These are phyloP conservation scores for Ogataea pignaliae DNA, from an alignment of 805 yeast species.

Conservation along the genomic window DNA sequence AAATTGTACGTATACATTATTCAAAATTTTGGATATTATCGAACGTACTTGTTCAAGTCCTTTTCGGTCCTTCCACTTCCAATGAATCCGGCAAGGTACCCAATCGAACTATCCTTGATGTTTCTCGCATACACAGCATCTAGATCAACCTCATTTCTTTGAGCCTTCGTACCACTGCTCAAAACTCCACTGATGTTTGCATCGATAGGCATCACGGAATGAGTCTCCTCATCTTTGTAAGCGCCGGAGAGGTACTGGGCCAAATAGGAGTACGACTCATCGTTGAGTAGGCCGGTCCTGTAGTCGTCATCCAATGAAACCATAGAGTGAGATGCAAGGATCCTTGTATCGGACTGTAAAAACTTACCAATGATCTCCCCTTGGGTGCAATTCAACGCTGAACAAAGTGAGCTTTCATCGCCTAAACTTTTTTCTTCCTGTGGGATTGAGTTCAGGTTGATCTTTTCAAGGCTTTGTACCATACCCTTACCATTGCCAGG, in stretches of 20 bases:
- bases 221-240: constrained; percentile 1
- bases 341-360: constrained; percentile 8
- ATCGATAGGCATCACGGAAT: background rate
- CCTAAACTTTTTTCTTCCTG: constrained; percentile 1
- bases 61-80: constrained; percentile 20
- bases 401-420: constrained; percentile 23
- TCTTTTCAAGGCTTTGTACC: background rate
- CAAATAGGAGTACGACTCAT: constrained; percentile 42
- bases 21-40: too few species aligned
- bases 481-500: too few species aligned
- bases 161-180: background rate
- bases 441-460: background rate
- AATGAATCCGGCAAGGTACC: constrained; percentile 32
- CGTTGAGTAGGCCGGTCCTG: constrained; percentile 20
- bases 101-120: constrained; percentile 31
- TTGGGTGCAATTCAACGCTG: constrained; percentile 20
- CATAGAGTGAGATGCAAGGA: constrained; percentile 4
- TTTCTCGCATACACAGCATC: constrained; percentile 20
- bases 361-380: constrained; percentile 18
- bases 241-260: constrained; percentile 33
- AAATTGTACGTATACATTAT: too few species aligned
- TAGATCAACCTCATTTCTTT: constrained; percentile 15
- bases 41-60: constrained; percentile 7
- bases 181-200: background rate
- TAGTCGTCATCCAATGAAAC: constrained; percentile 12